phyloP scores from a whole-genome alignment of 352 stramenopile genomes.

The Phytopythium montanum region DNA sequence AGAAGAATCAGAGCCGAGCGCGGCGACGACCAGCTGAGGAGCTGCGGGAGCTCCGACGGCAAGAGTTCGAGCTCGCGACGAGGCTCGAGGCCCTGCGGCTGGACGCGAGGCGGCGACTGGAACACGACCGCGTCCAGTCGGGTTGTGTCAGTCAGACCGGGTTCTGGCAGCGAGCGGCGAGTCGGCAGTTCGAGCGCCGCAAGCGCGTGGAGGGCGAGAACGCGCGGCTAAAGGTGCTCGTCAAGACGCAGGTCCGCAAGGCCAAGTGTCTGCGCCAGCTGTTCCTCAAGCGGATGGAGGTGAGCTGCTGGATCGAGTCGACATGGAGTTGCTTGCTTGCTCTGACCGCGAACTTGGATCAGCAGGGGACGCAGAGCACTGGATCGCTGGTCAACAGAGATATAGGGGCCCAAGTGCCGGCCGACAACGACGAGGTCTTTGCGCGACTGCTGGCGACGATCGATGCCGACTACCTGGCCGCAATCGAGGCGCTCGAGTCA shows the following conservation, averaged over 20 bases:
- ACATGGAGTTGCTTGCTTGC: not conserved
- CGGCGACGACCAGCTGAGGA: not conserved
- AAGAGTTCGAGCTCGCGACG: conserved; percentile 7
- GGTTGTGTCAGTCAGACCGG: not conserved
- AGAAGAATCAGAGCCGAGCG: not conserved
- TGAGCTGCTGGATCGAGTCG: not conserved
- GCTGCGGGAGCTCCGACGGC: not conserved
- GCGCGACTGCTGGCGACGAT: conserved; percentile 5
- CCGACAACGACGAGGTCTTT: conserved; percentile 8
- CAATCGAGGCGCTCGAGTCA: not conserved
- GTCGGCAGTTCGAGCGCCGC: conserved; percentile 3
- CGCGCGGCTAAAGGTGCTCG: not conserved
- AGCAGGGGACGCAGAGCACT: not conserved
- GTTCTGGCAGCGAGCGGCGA: conserved; percentile 4
- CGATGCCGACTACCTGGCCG: conserved; percentile 6
- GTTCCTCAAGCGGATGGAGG: not conserved
- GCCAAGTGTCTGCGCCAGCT: conserved; percentile 1
- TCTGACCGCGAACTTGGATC: not conserved
- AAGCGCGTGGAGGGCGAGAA: conserved; percentile 1
- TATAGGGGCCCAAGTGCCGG: not conserved
- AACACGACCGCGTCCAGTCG: not conserved
- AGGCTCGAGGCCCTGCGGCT: not conserved
- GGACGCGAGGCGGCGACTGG: not conserved
- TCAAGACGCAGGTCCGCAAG: not conserved
- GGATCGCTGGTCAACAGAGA: not conserved